Evolutionary conservation across 2,329 filamentous ascomycete species (phyloP).

Genomic region (Neofusicoccum sp.): DNA sequence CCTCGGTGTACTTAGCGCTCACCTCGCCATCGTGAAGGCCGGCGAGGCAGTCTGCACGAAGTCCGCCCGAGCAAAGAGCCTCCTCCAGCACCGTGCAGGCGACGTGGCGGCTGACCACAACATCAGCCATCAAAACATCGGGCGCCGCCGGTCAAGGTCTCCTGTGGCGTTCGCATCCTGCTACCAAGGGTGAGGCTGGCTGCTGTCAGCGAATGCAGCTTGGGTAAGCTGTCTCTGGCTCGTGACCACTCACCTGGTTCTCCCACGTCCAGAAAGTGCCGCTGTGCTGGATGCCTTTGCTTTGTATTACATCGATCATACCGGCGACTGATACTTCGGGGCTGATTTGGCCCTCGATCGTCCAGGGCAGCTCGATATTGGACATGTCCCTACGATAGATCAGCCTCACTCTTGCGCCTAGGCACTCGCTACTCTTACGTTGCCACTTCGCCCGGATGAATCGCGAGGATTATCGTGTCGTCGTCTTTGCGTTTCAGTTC

Average conservation of each 20-base stretch:
- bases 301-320: conserved; percentile 53
- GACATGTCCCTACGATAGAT: conserved; percentile 48
- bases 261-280: conserved; percentile 59
- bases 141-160: background rate
- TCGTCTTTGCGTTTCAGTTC: conserved; percentile 53
- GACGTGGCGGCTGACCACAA: conserved; percentile 17
- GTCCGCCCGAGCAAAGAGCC: background rate
- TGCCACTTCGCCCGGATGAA: conserved; percentile 58
- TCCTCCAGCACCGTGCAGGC: conserved; percentile 4
- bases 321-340: conserved; percentile 49
- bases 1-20: background rate
- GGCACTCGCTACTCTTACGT: conserved; percentile 37
- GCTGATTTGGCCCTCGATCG: conserved; percentile 53
- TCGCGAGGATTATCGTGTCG: conserved; percentile 51
- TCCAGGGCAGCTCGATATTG: conserved; percentile 51
- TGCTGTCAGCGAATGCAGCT: conserved; percentile 14
- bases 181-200: conserved; percentile 19
- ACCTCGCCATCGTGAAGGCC: background rate
- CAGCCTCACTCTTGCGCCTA: background rate
- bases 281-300: conserved; percentile 48
- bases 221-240: background rate
- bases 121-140: background rate
- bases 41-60: background rate
- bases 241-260: conserved; percentile 43
- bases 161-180: background rate